Conservation (phyloP, 371 early-diverging fungal genomes). For the Lichtheimia hyalospora region DNA sequence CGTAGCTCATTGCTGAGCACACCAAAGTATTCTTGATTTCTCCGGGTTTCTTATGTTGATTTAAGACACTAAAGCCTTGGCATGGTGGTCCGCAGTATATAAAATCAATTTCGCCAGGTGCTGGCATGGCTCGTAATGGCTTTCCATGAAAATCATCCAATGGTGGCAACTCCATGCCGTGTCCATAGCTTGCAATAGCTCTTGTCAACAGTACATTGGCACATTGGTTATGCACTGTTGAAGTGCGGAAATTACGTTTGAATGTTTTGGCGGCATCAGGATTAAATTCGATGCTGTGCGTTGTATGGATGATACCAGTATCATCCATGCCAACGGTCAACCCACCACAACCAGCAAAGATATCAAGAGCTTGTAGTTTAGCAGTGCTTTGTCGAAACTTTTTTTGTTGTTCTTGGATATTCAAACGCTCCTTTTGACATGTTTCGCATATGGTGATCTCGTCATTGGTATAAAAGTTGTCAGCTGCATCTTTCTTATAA, state of each 20-base stretch:
- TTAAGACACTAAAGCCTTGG: slow-evolving; percentile 66
- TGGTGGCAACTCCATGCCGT: slow-evolving; percentile 15
- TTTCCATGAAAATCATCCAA: slow-evolving; percentile 36
- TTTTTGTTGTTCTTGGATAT: neutral
- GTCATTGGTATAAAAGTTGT: slow-evolving; percentile 41
- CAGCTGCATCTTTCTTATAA: too few relatives aligned
- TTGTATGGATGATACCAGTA: slow-evolving; percentile 51
- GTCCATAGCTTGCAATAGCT: slow-evolving; percentile 43
- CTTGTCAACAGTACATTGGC: slow-evolving; percentile 55
- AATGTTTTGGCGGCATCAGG: slow-evolving; percentile 57
- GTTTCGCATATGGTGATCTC: slow-evolving; percentile 17
- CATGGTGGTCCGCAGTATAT: slow-evolving; percentile 73
- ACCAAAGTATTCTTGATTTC: slow-evolving; percentile 65
- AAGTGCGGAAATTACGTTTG: slow-evolving; percentile 54
- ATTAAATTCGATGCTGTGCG: slow-evolving; percentile 57
- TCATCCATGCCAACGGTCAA: slow-evolving; percentile 61
- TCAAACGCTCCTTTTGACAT: slow-evolving; percentile 20
- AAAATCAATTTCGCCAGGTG: slow-evolving; percentile 58
- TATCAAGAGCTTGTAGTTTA: slow-evolving; percentile 45
- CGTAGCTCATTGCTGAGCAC: slow-evolving; percentile 58
- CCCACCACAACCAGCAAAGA: slow-evolving; percentile 70
- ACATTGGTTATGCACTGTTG: slow-evolving; percentile 57
- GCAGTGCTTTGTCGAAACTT: neutral
- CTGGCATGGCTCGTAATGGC: slow-evolving; percentile 48
- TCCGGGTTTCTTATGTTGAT: slow-evolving; percentile 52